Evolutionary conservation across 78 protist species (phyloP).

Genomic region (Dictyostelium discoideum): DNA sequence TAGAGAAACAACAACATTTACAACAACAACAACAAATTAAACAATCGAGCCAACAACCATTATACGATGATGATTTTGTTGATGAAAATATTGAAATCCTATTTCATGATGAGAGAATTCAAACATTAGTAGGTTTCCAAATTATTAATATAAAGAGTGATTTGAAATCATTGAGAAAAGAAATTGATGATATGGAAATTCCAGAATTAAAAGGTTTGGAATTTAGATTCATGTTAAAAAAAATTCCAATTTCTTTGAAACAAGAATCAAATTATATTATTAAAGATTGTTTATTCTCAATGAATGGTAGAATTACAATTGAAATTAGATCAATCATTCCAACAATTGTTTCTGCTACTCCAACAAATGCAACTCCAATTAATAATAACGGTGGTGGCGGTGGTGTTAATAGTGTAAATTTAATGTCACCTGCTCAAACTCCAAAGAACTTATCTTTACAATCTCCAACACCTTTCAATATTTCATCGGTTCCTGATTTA

Average conservation of each 20-base stretch:
- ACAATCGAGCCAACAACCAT: not conserved
- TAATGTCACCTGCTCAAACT: not conserved
- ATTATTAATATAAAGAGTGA: slow-evolving; percentile 12
- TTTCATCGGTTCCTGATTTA: slow-evolving; percentile 28
- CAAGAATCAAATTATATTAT: slow-evolving; percentile 13
- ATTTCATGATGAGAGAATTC: slow-evolving; percentile 61
- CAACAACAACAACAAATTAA: not conserved
- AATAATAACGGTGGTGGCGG: not conserved
- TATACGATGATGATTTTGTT: slow-evolving; percentile 27
- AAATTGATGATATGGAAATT: slow-evolving; percentile 58
- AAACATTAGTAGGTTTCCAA: slow-evolving; percentile 27
- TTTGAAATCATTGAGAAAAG: slow-evolving; percentile 23
- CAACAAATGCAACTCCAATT: not conserved
- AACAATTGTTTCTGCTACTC: not conserved
- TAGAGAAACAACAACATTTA: not conserved
- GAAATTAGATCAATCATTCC: slow-evolving; percentile 53
- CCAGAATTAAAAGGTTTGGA: slow-evolving; percentile 48
- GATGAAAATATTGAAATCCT: slow-evolving; percentile 40
- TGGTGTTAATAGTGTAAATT: not conserved
- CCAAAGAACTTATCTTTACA: not conserved
- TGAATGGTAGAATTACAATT: not conserved
- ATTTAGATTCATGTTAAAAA: slow-evolving; percentile 46
- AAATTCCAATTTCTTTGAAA: slow-evolving; percentile 44
- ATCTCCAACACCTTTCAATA: slow-evolving; percentile 8
- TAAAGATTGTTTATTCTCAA: slow-evolving; percentile 29